Evolutionary conservation across 2,329 filamentous ascomycete species (phyloP).

Genomic region (Neoarthrinium moseri): DNA sequence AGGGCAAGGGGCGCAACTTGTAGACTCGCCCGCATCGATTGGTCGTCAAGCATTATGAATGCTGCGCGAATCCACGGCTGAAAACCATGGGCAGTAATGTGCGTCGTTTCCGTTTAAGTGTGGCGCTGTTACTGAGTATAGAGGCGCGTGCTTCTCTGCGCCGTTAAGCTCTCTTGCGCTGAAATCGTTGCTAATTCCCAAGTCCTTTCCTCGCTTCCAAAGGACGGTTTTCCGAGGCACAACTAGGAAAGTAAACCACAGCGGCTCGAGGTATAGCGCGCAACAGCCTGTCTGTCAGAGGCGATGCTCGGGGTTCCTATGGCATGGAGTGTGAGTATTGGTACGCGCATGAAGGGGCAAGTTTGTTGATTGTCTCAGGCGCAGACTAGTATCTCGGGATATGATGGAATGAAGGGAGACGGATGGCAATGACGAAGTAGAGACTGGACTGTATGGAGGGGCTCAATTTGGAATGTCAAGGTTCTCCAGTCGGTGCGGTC

Average conservation of each 20-base stretch:
- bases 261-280: no score
- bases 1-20: conserved; percentile 60
- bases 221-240: no score
- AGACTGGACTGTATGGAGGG: conserved; percentile 11
- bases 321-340: conserved; percentile 1
- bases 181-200: no score
- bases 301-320: no score
- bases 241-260: no score
- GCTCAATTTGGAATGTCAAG: conserved; percentile 26
- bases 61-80: conserved; percentile 30
- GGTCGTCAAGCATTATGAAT: conserved; percentile 46
- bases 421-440: conserved; percentile 17
- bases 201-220: no score
- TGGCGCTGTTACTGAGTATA: background rate
- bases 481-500: conserved; percentile 14
- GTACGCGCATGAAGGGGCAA: background rate
- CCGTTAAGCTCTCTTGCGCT: no score
- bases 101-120: background rate
- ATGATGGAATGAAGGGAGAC: conserved; percentile 32
- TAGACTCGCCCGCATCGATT: conserved; percentile 54
- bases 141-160: no score
- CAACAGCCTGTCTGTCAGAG: no score
- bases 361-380: conserved; percentile 21
- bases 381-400: conserved; percentile 16
- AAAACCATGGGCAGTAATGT: conserved; percentile 34